Percentiles rank a stretch among this genome's conserved stretches.
These are phyloP conservation scores for Debaryomyces psychrophilus DNA, from an alignment of 1,139 yeast genomes.

Conservation along the genomic window DNA sequence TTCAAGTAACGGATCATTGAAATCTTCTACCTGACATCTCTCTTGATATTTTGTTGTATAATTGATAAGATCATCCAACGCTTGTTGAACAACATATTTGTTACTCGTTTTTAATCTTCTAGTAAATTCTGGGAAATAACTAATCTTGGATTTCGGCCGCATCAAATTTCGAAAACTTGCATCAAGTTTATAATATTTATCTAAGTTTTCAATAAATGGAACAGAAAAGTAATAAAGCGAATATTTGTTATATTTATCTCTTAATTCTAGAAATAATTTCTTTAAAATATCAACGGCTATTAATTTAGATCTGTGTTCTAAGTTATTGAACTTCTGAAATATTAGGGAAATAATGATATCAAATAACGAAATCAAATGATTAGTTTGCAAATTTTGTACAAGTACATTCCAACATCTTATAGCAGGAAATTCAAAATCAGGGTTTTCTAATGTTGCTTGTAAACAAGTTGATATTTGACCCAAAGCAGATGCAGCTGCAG, in stretches of 20 bases:
- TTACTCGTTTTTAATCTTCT: conserved; percentile 68
- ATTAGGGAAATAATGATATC: conserved; percentile 50
- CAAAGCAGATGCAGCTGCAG: conserved; percentile 70
- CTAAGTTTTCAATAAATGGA: conserved; percentile 48
- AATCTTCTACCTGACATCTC: conserved; percentile 46
- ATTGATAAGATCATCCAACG: conserved; percentile 64
- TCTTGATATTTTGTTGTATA: conserved; percentile 53
- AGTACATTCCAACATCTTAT: conserved; percentile 69
- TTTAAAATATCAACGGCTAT: conserved; percentile 51
- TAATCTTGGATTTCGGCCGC: conserved; percentile 32
- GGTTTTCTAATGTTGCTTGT: conserved; percentile 74
- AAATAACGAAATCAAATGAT: conserved; percentile 52
- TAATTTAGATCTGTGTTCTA: conserved; percentile 49
- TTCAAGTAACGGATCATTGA: conserved; percentile 33
- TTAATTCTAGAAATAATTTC: conserved; percentile 39
- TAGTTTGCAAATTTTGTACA: conserved; percentile 51
- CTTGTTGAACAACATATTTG: conserved; percentile 76
- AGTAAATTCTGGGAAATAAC: conserved; percentile 51
- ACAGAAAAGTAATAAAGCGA: conserved; percentile 54
- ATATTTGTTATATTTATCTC: conserved; percentile 40
- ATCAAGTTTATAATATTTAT: conserved; percentile 27
- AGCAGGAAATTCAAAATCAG: conserved; percentile 63
- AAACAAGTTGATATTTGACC: conserved; percentile 90
- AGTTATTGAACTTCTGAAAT: conserved; percentile 64
- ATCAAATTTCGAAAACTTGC: conserved; percentile 30